Base-by-base conservation (phyloP, 768 basidiomycete species). In the Xerocomellus intermedius region DNA sequence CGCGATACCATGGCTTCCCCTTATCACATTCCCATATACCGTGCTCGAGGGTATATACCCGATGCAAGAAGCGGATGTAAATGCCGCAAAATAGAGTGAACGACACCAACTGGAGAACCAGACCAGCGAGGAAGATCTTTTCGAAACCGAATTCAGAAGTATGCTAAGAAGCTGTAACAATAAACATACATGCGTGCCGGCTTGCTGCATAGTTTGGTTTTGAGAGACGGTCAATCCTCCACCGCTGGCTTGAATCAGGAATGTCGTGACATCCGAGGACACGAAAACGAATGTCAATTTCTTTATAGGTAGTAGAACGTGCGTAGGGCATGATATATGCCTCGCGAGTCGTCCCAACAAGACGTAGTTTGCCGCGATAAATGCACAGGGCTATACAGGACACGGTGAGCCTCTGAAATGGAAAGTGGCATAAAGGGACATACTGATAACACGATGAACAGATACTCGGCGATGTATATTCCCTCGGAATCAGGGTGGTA, bases 351-450 rank as follows among this genome's bases (percentile, higher is more conserved):
- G 80, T 10, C 86, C 85, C 1, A 89, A 77, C 19, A 88, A 75
- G 52, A 87, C 71, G 61, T 90, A 89, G 62, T 84, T 78, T 14
- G 83, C 79, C 5, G 84, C 84, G 57, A 87, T 84, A 71, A 89
- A 89, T 26, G 85, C 87, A 64, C 89, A 90, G 5, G 87, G 87
- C 83, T 85, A 48, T 12, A 44, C 7, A 24, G 16, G 5, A 9
- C 10, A 3, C 4, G 17, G 10, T 52, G 19, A 64, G 26, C 17
- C 22, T 28, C 8, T 2, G 19, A 17, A 44, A 33, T 13, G 16
- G 79, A 49, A 9, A 28, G 24, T 5, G 3, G 6, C 10, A 33
- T 7, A 24, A 33, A 32, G n/a, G 36, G 21, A 48, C 59, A 17
- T 53, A 68, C 84, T 5, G 83, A 81, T 43, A 86, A 75, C 8